Base-by-base conservation (phyloP, 2,329 filamentous ascomycete species). In the Penicillium sp. region DNA sequence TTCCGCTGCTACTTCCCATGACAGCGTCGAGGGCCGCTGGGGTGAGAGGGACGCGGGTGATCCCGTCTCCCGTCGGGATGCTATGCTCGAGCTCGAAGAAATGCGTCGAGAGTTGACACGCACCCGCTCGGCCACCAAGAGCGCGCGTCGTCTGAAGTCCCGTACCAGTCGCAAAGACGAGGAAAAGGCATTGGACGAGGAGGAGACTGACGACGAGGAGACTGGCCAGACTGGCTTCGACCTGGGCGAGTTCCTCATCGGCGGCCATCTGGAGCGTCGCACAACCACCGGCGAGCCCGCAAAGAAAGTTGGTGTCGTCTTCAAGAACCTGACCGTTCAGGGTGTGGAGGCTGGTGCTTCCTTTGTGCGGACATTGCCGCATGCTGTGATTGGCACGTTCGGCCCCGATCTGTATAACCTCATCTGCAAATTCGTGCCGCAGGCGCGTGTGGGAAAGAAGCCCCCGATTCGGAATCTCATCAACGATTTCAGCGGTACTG, bases 251-350 rank as follows among this genome's bases (percentile, higher is more conserved):
- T 91, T 91, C 63, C 80, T 91, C 70, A 79, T 81, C 41, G 82
- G 88, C 52, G 87, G 87, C 1, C 84, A 87, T 60, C 84, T 90
- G 51, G 88, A 90, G 69, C 88, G 86, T 65, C 79, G 86, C 10
- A 81, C 80, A 2, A 79, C 83, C 27, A 64, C 70, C 4, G 84
- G 82, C 5, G 75, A 77, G 31, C 86, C 87, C 0, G 79, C 84
- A 9, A 93, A 92, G 72, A 87, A 84, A 60, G 81, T 92, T 9
- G 88, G 88, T 2, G 85, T 92, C 1, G 73, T 89, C 1, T 92
- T 85, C 75, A 88, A 86, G 68, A 78, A 88, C 58, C 74, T 92
- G 43, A 89, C 82, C 0, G 88, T 92, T 25, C 84, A 86, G 66
- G 88, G 88, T 15, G 72, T 84, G 6, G 82, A 83, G 37, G 81